Conservation (phyloP, 1,139 yeast species). For the Kurtzmaniella quercitrusa region DNA sequence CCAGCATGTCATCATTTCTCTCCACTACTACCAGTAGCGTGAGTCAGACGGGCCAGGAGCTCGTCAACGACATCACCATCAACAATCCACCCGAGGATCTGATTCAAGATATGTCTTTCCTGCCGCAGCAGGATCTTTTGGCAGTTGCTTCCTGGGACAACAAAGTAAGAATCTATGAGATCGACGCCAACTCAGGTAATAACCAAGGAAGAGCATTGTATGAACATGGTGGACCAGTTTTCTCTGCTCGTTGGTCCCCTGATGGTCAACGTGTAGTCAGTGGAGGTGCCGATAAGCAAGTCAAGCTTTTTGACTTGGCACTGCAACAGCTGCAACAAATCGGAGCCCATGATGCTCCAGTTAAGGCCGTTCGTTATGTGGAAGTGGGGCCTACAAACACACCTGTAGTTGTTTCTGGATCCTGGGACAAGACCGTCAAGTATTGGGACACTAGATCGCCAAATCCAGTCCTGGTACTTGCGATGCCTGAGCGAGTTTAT, state of each 20-base stretch:
- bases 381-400: slow-evolving; percentile 79
- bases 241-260: slow-evolving; percentile 73
- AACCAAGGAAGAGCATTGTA: slow-evolving; percentile 85
- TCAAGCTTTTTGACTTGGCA: slow-evolving; percentile 76
- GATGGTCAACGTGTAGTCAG: slow-evolving; percentile 88
- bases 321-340: slow-evolving; percentile 80
- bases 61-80: slow-evolving; percentile 71
- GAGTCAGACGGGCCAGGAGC: slow-evolving; percentile 62
- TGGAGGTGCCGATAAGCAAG: slow-evolving; percentile 93
- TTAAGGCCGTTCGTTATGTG: slow-evolving; percentile 69
- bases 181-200: slow-evolving; percentile 60
- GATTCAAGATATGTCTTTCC: slow-evolving; percentile 79
- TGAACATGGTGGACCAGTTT: slow-evolving; percentile 88
- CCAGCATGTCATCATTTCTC: slow-evolving; percentile 6
- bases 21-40: slow-evolving; percentile 13
- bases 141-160: slow-evolving; percentile 95
- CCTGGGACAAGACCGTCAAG: slow-evolving; percentile 93
- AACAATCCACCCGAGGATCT: slow-evolving; percentile 91
- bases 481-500: slow-evolving; percentile 87
- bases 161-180: slow-evolving; percentile 89
- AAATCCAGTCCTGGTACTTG: slow-evolving; percentile 75
- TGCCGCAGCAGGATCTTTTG: slow-evolving; percentile 84
- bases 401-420: slow-evolving; percentile 85
- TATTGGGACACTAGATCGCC: slow-evolving; percentile 94
- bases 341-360: slow-evolving; percentile 84